Evolutionary conservation across 2,329 filamentous ascomycete genomes (phyloP).

Genomic region (Aspergillus terreus): DNA sequence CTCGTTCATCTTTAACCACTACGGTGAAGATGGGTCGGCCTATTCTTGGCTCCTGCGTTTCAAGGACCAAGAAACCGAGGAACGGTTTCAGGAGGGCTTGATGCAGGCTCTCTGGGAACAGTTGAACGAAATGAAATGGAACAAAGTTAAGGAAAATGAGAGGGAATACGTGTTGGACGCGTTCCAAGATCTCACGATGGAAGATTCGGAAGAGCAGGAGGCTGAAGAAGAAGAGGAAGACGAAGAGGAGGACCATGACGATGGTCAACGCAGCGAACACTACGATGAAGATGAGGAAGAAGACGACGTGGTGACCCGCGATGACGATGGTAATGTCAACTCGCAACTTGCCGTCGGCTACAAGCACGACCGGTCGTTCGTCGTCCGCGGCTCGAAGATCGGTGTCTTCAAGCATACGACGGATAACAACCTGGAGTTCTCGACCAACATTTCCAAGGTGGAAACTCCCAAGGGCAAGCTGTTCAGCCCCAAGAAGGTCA

Average conservation of each 20-base stretch:
- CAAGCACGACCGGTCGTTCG: conserved; percentile 94
- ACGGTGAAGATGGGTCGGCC: conserved; percentile 78
- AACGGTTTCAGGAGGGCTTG: conserved; percentile 86
- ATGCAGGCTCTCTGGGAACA: conserved; percentile 98
- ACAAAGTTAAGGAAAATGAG: conserved; percentile 86
- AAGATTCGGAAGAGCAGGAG: conserved; percentile 57
- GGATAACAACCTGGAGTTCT: conserved; percentile 90
- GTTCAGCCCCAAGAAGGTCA: conserved; percentile 94
- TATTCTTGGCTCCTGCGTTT: conserved; percentile 96
- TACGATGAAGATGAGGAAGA: conserved; percentile 77
- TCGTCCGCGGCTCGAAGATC: conserved; percentile 95
- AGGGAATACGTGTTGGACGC: conserved; percentile 92
- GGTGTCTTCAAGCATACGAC: conserved; percentile 96
- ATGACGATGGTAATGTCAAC: conserved; percentile 80
- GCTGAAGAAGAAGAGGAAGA: conserved; percentile 56
- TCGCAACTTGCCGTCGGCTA: conserved; percentile 93
- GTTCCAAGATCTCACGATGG: conserved; percentile 91
- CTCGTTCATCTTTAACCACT: conserved; percentile 99
- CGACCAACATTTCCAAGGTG: conserved; percentile 95
- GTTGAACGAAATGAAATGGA: conserved; percentile 90
- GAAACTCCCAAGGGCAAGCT: conserved; percentile 80
- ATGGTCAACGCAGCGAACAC: conserved; percentile 66
- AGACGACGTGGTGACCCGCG: conserved; percentile 64
- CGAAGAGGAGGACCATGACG: conserved; percentile 59
- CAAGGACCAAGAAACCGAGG: conserved; percentile 73